A percentile compares a stretch with the other conserved stretches of the same genome.
Conservation (phyloP, 2,329 filamentous ascomycete genomes). For the Domatiomyces globalis region DNA sequence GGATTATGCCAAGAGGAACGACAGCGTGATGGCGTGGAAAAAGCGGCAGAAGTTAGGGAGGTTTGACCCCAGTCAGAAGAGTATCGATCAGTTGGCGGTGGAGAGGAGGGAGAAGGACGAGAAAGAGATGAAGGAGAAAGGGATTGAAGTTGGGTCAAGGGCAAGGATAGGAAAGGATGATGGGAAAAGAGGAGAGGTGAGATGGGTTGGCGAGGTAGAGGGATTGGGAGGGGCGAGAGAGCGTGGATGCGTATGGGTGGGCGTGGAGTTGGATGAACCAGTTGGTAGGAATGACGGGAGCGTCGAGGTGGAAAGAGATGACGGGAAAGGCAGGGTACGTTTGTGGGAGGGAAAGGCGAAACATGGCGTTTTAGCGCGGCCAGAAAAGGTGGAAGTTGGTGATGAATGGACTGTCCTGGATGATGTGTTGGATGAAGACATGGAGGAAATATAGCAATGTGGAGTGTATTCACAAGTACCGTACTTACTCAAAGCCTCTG, state of each 20-base stretch:
- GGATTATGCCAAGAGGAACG: constrained; percentile 72
- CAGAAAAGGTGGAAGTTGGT: constrained; percentile 48
- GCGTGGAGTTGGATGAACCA: constrained; percentile 46
- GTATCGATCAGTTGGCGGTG: constrained; percentile 53
- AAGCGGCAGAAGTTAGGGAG: constrained; percentile 87
- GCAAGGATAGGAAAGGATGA: constrained; percentile 56
- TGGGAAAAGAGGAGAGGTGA: constrained; percentile 47
- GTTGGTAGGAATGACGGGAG: constrained; percentile 51
- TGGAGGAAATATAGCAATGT: constrained; percentile 39
- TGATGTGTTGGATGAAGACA: constrained; percentile 40
- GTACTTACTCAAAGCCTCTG: neutral
- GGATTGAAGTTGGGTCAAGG: constrained; percentile 49
- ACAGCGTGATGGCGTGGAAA: constrained; percentile 92
- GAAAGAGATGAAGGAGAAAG: constrained; percentile 51
- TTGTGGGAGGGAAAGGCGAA: constrained; percentile 44
- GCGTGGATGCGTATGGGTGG: constrained; percentile 17
- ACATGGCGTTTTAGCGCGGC: constrained; percentile 45
- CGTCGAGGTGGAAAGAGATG: constrained; percentile 23
- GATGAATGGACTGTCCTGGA: constrained; percentile 40
- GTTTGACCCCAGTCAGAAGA: constrained; percentile 75
- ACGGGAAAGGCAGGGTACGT: constrained; percentile 16
- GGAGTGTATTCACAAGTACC: neutral
- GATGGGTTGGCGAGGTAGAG: constrained; percentile 25
- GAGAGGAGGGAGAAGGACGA: constrained; percentile 45
- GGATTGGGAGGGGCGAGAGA: constrained; percentile 16